A percentile compares a stretch with the other conserved stretches of the same genome.
These are phyloP conservation scores for Neonectria coccinea DNA, from an alignment of 2,329 filamentous ascomycete species.

Conservation along the genomic window DNA sequence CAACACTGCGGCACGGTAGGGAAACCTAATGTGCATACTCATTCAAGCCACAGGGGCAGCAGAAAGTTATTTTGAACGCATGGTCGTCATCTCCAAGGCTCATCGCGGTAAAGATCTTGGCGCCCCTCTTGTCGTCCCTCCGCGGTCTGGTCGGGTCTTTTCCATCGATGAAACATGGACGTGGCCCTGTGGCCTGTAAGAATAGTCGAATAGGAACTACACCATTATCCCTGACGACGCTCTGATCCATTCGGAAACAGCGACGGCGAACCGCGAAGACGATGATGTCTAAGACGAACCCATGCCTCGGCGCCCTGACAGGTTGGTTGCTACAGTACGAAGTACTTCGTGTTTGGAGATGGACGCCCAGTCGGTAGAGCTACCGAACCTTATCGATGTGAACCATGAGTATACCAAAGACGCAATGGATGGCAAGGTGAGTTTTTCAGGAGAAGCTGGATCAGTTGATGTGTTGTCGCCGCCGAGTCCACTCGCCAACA, in stretches of 20 bases:
- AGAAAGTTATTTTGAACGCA: not conserved
- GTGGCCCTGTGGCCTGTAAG: constrained; percentile 5
- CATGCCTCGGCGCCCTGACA: not conserved
- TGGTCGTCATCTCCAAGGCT: constrained; percentile 2
- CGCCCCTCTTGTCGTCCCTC: not conserved
- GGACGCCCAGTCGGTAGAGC: constrained; percentile 3
- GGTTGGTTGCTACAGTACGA: not conserved
- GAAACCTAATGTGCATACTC: not conserved
- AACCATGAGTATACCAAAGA: constrained; percentile 3
- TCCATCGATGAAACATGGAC: constrained; percentile 12
- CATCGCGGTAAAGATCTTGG: constrained; percentile 1
- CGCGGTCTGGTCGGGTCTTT: not conserved
- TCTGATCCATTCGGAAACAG: not conserved
- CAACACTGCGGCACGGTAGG: not conserved
- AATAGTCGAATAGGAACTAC: constrained; percentile 5
- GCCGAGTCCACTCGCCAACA: constrained; percentile 8
- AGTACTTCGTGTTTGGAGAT: constrained; percentile 11
- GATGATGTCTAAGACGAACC: not conserved
- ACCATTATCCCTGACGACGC: constrained; percentile 6
- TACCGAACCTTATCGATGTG: constrained; percentile 6
- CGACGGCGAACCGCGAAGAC: constrained; percentile 4
- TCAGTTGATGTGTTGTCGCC: constrained; percentile 6
- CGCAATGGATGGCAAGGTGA: not conserved
- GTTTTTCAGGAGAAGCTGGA: constrained; percentile 2
- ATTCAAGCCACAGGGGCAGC: not conserved